Evolutionary conservation across 805 yeast genomes (phyloP).

Genomic region (Sugiyamaella smithiae): DNA sequence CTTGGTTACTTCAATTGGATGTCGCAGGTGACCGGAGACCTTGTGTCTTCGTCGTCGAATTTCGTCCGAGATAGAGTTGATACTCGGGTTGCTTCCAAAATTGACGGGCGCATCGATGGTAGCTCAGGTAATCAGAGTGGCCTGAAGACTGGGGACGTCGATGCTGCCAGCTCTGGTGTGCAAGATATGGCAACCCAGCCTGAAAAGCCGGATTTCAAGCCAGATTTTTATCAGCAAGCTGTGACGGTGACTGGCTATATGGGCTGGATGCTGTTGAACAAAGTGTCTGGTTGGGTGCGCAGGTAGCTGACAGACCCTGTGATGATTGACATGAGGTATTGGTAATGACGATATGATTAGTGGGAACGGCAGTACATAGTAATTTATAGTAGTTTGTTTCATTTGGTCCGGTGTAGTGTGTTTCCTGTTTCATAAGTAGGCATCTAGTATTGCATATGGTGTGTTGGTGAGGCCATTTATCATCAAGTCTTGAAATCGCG

Average conservation of each 20-base stretch:
- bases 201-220: neutral
- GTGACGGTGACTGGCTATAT: constrained; percentile 24
- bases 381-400: too few species aligned
- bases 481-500: too few species aligned
- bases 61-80: constrained; percentile 18
- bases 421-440: too few species aligned
- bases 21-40: constrained; percentile 21
- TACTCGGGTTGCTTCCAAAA: neutral
- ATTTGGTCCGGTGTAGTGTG: too few species aligned
- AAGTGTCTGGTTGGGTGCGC: constrained; percentile 19
- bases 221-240: constrained; percentile 23
- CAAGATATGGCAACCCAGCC: neutral
- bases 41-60: constrained; percentile 22
- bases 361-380: too few species aligned
- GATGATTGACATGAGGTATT: neutral
- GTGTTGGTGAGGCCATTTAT: too few species aligned
- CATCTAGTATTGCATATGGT: too few species aligned
- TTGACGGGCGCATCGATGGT: neutral
- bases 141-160: neutral
- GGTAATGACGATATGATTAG: too few species aligned
- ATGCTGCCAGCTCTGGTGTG: neutral
- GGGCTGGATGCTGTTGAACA: constrained; percentile 22
- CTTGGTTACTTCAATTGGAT: constrained; percentile 20
- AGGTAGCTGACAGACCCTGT: constrained; percentile 7
- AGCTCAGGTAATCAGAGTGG: neutral